Percentiles rank a stretch among this genome's conserved stretches.
phyloP scores from a whole-genome alignment of 805 yeast genomes.

The Starmerella geochares region DNA sequence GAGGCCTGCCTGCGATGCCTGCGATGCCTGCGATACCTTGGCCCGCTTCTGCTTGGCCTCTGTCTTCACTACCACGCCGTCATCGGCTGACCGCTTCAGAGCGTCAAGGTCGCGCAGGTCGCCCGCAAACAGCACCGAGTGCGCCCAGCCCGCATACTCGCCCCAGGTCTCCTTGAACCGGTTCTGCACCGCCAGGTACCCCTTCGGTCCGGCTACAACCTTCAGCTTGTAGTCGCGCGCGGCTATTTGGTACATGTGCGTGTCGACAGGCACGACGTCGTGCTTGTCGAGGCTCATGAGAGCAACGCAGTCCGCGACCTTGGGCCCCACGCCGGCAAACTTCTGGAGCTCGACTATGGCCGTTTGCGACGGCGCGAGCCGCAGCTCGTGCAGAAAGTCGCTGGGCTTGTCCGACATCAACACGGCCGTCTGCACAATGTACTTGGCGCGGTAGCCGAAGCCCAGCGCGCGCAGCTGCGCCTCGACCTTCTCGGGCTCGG shows the following conservation, averaged over 20 bases:
- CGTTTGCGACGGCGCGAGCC: constrained; percentile 40
- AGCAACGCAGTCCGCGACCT: constrained; percentile 94
- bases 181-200: constrained; percentile 47
- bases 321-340: constrained; percentile 89
- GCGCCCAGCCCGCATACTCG: constrained; percentile 96
- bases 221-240: constrained; percentile 60
- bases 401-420: constrained; percentile 37
- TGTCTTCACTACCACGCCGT: not conserved
- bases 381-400: constrained; percentile 35
- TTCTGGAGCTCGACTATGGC: constrained; percentile 52
- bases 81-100: constrained; percentile 9
- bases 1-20: too few species aligned
- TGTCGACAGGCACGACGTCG: constrained; percentile 87
- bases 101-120: constrained; percentile 60
- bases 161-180: constrained; percentile 71
- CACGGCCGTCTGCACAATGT: constrained; percentile 65
- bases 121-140: constrained; percentile 81
- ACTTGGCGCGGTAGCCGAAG: constrained; percentile 90
- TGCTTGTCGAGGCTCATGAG: constrained; percentile 82
- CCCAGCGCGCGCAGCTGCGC: constrained; percentile 37
- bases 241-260: constrained; percentile 88
- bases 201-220: constrained; percentile 33
- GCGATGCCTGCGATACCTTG: not conserved
- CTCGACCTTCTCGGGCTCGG: constrained; percentile 31
- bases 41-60: not conserved